These are phyloP conservation scores for Podospora bellae-mahoneyi DNA, from an alignment of 495 filamentous ascomycete species.

Conservation along the genomic window DNA sequence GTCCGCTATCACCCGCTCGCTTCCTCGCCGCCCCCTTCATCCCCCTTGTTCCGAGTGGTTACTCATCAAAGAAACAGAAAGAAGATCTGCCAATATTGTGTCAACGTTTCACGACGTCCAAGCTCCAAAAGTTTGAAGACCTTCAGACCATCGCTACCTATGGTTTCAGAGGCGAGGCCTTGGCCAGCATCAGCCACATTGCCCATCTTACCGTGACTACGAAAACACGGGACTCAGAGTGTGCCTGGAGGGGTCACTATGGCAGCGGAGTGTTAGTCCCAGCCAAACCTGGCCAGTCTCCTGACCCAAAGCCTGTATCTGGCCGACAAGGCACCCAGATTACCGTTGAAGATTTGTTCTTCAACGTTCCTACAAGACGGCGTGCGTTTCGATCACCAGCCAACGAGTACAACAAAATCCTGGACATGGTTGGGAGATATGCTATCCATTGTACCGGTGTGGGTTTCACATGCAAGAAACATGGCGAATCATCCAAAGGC, in stretches of 20 bases:
- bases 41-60: background rate
- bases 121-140: slow-evolving; percentile 93
- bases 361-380: slow-evolving; percentile 86
- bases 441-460: slow-evolving; percentile 91
- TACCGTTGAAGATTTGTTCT: slow-evolving; percentile 95
- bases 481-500: slow-evolving; percentile 78
- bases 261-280: slow-evolving; percentile 78
- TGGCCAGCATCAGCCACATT: slow-evolving; percentile 98
- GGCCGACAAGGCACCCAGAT: slow-evolving; percentile 96
- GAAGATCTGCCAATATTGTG: slow-evolving; percentile 93
- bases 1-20: background rate
- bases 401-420: slow-evolving; percentile 97
- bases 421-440: slow-evolving; percentile 90
- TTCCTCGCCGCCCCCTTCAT: background rate
- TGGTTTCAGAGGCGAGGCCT: slow-evolving; percentile 93
- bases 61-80: slow-evolving; percentile 51
- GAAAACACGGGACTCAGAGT: slow-evolving; percentile 82
- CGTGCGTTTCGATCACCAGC: slow-evolving; percentile 87
- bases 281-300: slow-evolving; percentile 84
- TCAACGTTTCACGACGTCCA: slow-evolving; percentile 96
- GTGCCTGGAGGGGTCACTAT: slow-evolving; percentile 86
- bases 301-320: slow-evolving; percentile 84
- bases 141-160: slow-evolving; percentile 89
- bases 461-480: slow-evolving; percentile 94
- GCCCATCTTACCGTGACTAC: slow-evolving; percentile 94